Evolutionary conservation across 2,329 filamentous ascomycete species (phyloP).

Genomic region (Leptographium lundbergii): DNA sequence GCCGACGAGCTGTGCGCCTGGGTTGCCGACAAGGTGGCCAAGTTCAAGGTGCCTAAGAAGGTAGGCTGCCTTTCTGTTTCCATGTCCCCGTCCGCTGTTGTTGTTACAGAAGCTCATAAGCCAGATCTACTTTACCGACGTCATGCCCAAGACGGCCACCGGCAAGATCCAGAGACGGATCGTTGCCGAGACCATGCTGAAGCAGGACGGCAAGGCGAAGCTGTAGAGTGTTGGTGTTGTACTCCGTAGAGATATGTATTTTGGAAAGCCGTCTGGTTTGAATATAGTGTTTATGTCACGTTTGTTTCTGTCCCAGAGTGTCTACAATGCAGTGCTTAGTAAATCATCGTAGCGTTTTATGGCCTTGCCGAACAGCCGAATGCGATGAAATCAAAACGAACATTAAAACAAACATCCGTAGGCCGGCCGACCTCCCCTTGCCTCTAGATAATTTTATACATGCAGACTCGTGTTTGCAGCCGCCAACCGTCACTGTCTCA

Average conservation of each 20-base stretch:
- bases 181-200: constrained; percentile 76
- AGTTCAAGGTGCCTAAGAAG: constrained; percentile 79
- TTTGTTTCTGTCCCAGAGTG: no score
- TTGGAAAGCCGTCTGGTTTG: background rate
- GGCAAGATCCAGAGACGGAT: constrained; percentile 79
- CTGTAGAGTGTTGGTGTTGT: constrained; percentile 24
- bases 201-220: constrained; percentile 48
- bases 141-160: constrained; percentile 87
- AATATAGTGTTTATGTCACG: background rate
- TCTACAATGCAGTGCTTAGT: no score
- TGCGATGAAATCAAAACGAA: background rate
- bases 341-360: background rate
- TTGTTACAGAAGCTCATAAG: background rate
- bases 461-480: background rate
- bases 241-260: background rate
- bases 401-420: background rate
- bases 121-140: constrained; percentile 65
- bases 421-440: background rate
- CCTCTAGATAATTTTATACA: background rate
- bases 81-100: background rate
- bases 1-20: constrained; percentile 54
- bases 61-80: constrained; percentile 27
- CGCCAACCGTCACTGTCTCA: background rate
- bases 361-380: background rate
- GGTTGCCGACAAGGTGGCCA: constrained; percentile 58